Evolutionary conservation across 1,139 yeast species (phyloP), one percentile per base, ranked within the genome.

Genomic region (Trichomonascaceae sp.): DNA sequence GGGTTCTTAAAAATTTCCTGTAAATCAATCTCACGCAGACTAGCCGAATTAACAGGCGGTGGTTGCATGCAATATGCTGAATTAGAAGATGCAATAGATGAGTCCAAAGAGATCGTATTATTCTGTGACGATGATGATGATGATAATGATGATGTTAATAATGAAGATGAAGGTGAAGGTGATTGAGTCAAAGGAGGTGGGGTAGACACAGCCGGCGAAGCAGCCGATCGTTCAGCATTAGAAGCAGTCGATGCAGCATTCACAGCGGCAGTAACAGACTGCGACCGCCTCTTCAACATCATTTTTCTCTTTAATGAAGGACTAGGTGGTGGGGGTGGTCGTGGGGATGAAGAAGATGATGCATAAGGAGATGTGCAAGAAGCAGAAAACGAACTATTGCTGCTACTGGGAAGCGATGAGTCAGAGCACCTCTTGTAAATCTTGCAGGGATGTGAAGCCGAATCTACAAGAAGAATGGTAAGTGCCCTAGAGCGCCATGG

Each of bases 1-100:
- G 96, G 96, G 70, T 91, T 91, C 67, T 87, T 87, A 63, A 91
- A 77, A 55, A 93, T 90, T 66, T 90, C 96, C 59, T 87, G 88
- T 53, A 91, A 73, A 66, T 91, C 97, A 57, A 91, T 87, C 68
- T 90, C 96, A 62, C 85, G 82, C 62, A 91, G 76, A 45, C 90
- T 83, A 65, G 86, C 93, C 55, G 88, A 74, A 68, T 88, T 89
- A 55, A 90, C 91, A 0, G 96, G 96, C 1, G 98, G 98, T n/a
- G 76, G 67, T 27, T 75, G 70, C 24, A 20, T 13, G 20, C 54
- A 22, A 32, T 47, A 51, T 7, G 39, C 20, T 12, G 52, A 12
- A 13, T 54, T 13, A 54, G 60, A 12, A 53, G 55, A 12, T 58
- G 58, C 49, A 18, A 52, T 43, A n/a, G 57, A 49, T 49, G 58